Conservation (phyloP, 352 stramenopile genomes). For the Phytopythium chamaehyphon region DNA sequence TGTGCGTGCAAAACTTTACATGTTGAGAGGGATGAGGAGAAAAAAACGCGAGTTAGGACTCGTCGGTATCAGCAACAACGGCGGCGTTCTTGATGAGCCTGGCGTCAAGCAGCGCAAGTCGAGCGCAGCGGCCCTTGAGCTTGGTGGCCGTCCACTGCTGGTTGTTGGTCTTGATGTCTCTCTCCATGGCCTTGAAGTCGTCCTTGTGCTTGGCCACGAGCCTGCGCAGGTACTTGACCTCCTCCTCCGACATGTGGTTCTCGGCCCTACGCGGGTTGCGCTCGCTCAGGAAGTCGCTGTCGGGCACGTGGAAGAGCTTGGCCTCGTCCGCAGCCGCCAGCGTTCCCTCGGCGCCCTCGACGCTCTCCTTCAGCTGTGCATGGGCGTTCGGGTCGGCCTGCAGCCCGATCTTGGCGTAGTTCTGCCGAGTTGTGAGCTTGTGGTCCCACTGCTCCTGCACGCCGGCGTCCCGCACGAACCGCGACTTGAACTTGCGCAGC, state of each 20-base stretch:
- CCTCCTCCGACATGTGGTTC: conserved; percentile 79
- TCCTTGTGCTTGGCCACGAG: conserved; percentile 71
- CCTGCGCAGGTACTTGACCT: conserved; percentile 71
- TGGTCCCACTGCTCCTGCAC: conserved; percentile 78
- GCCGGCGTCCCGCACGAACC: conserved; percentile 65
- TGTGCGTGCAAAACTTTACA: too few relatives aligned
- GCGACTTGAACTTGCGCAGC: conserved; percentile 68
- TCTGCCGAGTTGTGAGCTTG: conserved; percentile 74
- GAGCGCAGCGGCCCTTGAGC: conserved; percentile 63
- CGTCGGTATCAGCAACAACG: background rate
- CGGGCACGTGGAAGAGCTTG: conserved; percentile 64
- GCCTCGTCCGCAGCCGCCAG: conserved; percentile 51
- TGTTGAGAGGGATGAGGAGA: too few relatives aligned
- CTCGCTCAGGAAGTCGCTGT: conserved; percentile 76
- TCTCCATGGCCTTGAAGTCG: conserved; percentile 71
- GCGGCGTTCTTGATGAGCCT: conserved; percentile 48
- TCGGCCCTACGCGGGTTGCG: conserved; percentile 61
- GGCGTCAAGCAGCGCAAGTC: conserved; percentile 68
- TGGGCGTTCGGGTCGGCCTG: conserved; percentile 63
- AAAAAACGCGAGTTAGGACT: too few relatives aligned
- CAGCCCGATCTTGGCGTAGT: conserved; percentile 74
- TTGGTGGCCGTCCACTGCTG: conserved; percentile 82
- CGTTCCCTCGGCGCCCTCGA: conserved; percentile 38
- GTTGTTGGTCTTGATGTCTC: conserved; percentile 83
- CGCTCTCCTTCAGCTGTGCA: conserved; percentile 38